phyloP scores from a whole-genome alignment of 257 asterid genomes.

The Handroanthus guayacan region DNA sequence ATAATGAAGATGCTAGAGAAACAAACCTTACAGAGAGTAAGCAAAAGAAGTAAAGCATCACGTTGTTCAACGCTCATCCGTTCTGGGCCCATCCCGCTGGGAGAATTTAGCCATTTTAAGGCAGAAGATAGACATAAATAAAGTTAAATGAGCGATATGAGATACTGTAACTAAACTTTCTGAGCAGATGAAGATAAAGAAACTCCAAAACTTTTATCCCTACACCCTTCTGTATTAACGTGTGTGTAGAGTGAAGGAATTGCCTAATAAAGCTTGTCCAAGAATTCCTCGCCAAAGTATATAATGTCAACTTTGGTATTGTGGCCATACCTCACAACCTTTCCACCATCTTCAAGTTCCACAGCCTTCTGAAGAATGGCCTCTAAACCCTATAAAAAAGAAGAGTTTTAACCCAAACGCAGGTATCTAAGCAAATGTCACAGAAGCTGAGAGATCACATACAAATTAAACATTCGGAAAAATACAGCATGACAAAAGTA shows the following conservation, averaged over 20 bases:
- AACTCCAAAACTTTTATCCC: slow-evolving; percentile 6
- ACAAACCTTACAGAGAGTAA: slow-evolving; percentile 94
- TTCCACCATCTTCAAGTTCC: slow-evolving; percentile 85
- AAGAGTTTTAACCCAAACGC: slow-evolving; percentile 36
- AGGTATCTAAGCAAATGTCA: slow-evolving; percentile 35
- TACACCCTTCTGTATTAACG: slow-evolving; percentile 29
- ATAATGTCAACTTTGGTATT: slow-evolving; percentile 27
- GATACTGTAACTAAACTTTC: slow-evolving; percentile 11
- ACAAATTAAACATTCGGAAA: slow-evolving; percentile 9
- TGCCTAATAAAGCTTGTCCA: slow-evolving; percentile 29
- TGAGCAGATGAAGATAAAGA: slow-evolving; percentile 21
- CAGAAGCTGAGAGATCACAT: slow-evolving; percentile 29
- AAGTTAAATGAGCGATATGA: slow-evolving; percentile 22
- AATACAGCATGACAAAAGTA: slow-evolving; percentile 12
- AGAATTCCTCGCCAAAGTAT: slow-evolving; percentile 15
- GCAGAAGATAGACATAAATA: slow-evolving; percentile 39
- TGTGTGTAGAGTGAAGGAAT: slow-evolving; percentile 25
- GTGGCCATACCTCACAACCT: slow-evolving; percentile 65
- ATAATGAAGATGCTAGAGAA: slow-evolving; percentile 35
- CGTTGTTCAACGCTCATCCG: slow-evolving; percentile 72
- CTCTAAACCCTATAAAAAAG: slow-evolving; percentile 76
- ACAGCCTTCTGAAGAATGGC: slow-evolving; percentile 87
- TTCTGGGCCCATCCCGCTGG: slow-evolving; percentile 73
- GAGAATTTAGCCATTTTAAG: slow-evolving; percentile 41
- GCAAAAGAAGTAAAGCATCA: slow-evolving; percentile 90